phyloP scores from a whole-genome alignment of 805 yeast species.

The Ogataea angusta region DNA sequence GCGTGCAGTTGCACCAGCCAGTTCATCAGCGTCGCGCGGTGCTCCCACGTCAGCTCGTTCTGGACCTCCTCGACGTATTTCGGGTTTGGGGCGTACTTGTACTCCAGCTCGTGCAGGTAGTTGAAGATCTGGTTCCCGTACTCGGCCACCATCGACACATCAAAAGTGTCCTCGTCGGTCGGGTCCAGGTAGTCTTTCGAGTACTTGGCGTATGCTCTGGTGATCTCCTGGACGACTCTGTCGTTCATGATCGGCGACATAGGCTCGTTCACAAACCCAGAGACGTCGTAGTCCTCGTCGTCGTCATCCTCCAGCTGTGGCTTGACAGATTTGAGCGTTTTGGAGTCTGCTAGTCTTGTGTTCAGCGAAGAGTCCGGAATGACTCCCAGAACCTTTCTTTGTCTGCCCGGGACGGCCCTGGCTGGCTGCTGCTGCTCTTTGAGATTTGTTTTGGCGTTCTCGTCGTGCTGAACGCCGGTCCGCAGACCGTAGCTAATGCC shows the following conservation, averaged over 20 bases:
- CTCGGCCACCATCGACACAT: slow-evolving; percentile 89
- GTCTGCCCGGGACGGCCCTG: slow-evolving; percentile 1
- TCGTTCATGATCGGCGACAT: slow-evolving; percentile 57
- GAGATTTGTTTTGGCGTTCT: slow-evolving; percentile 18
- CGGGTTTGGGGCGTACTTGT: slow-evolving; percentile 66
- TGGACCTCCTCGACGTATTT: slow-evolving; percentile 72
- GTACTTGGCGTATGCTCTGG: slow-evolving; percentile 47
- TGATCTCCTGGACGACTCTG: slow-evolving; percentile 47
- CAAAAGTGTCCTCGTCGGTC: slow-evolving; percentile 79
- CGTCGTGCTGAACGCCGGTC: slow-evolving; percentile 21
- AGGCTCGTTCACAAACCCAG: slow-evolving; percentile 37
- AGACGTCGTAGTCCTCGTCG: slow-evolving; percentile 34
- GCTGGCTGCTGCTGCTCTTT: slow-evolving; percentile 3
- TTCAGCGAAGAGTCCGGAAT: slow-evolving; percentile 28
- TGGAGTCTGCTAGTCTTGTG: slow-evolving; percentile 10
- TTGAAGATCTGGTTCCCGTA: slow-evolving; percentile 85
- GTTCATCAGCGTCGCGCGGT: slow-evolving; percentile 80
- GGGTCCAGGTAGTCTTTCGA: slow-evolving; percentile 57
- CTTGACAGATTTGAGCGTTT: neutral
- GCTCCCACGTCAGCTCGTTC: slow-evolving; percentile 68
- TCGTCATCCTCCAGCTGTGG: slow-evolving; percentile 21
- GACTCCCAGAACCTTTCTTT: slow-evolving; percentile 30
- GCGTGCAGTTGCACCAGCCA: slow-evolving; percentile 89
- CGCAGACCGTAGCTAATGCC: slow-evolving; percentile 11
- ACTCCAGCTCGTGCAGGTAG: slow-evolving; percentile 69